Evolutionary conservation across 257 asterid species (phyloP).

Genomic region (Capsicum baccatum): DNA sequence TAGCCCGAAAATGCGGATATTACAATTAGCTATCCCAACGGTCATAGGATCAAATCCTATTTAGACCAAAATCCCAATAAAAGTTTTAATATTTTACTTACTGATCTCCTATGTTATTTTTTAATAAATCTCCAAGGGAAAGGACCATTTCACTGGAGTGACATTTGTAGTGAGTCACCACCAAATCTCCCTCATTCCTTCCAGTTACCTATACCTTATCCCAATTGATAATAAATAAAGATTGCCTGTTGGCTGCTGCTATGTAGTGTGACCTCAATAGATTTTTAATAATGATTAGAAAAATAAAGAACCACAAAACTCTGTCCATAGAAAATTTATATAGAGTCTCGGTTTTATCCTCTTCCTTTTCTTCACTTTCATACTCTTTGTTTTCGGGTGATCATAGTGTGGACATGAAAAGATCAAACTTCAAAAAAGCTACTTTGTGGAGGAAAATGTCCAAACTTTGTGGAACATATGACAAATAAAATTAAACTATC

Average conservation of each 20-base stretch:
- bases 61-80: too few species aligned
- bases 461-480: neutral
- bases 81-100: neutral
- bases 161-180: too few species aligned
- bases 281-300: neutral
- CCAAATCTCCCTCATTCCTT: too few species aligned
- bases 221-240: neutral
- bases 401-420: neutral
- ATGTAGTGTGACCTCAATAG: neutral
- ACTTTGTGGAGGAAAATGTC: neutral
- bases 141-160: too few species aligned
- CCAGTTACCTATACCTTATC: neutral
- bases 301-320: neutral
- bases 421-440: neutral
- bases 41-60: too few species aligned
- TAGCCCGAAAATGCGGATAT: too few species aligned
- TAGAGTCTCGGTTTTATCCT: neutral
- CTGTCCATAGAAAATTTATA: neutral
- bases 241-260: slow-evolving; percentile 6
- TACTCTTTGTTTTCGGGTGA: neutral
- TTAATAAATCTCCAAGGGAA: too few species aligned
- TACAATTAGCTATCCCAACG: too few species aligned
- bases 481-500: neutral
- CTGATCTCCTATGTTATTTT: neutral
- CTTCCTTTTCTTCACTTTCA: neutral